Evolutionary conservation across 306 rosid genomes (phyloP).

Genomic region (Abrus precatorius): DNA sequence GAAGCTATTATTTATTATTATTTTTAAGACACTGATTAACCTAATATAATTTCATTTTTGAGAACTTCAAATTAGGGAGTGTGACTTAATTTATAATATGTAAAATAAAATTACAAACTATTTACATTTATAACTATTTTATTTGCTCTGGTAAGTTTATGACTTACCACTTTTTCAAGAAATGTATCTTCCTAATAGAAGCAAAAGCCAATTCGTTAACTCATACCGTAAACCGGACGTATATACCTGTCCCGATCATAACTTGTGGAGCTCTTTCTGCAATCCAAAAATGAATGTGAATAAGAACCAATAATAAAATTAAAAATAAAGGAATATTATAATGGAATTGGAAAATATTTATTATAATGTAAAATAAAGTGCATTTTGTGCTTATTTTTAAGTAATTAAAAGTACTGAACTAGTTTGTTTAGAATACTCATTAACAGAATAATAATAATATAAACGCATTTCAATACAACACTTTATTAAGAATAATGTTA

Average conservation of each 20-base stretch:
- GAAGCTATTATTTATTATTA: no score
- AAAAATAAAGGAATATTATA: background rate
- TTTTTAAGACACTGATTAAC: no score
- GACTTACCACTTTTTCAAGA: background rate
- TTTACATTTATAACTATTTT: background rate
- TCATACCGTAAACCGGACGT: background rate
- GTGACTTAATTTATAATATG: no score
- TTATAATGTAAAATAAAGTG: background rate
- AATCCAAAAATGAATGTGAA: background rate
- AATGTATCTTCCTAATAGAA: background rate
- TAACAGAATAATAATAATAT: background rate
- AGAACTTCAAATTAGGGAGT: no score
- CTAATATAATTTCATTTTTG: no score
- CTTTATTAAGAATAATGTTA: background rate
- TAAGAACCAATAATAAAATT: background rate
- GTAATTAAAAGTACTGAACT: background rate
- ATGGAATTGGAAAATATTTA: background rate
- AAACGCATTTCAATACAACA: background rate
- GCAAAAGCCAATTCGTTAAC: background rate
- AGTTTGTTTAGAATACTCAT: no score
- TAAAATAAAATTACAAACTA: no score
- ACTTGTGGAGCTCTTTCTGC: background rate
- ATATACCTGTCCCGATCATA: background rate
- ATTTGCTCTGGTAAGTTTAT: background rate
- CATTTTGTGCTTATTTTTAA: background rate